Base-by-base conservation (phyloP, 1,284 basidiomycete genomes). In the Melampsora americana region DNA sequence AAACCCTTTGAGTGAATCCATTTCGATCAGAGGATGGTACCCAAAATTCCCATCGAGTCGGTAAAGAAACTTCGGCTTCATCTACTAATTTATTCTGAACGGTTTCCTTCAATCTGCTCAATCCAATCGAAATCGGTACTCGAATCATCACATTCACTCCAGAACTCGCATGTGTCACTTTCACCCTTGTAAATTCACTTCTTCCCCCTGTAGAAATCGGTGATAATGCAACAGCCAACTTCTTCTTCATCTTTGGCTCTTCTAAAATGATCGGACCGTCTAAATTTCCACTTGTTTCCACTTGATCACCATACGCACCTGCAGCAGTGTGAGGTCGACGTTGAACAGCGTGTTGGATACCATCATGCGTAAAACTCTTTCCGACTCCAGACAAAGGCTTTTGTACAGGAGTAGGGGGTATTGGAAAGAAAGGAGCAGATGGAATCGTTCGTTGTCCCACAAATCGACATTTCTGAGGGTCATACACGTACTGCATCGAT, bases 241-340 rank as follows among this genome's bases (percentile, higher is more conserved):
- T 35, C 9, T 35, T 35, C 35, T 35, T 35, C 35, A 35, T 35
- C 35, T 35, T 35, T 9, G 14, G 14, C 23, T 18, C 50, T 18
- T 23, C 50, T 18, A 53, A 20, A 5, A 18, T 23, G 50, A 53
- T 20, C 14, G 50, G 50, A 53, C 5, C 18, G 2, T 23, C 14
- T 5, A 53, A 23, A 23, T 23, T 5, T 23, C 50, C 50, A 53
- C 50, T 23, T 23, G 5, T 5, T 23, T 18, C 23, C 50, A 18
- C 50, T 53, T 3, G 23, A 53, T 18, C 14, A 5, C 26, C 35
- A 67, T 48, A 59, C 5, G 23, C 72, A 62, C 30, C 28, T 5
- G 65, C 56, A 18, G 65, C 56, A 16, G 72, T 74, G 35, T 74
- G 72, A 7, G 72, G 72, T 6, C 61, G 61, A 16, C 62, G 30